phyloP scores from a whole-genome alignment of 306 rosid species.

The Morella rubra region DNA sequence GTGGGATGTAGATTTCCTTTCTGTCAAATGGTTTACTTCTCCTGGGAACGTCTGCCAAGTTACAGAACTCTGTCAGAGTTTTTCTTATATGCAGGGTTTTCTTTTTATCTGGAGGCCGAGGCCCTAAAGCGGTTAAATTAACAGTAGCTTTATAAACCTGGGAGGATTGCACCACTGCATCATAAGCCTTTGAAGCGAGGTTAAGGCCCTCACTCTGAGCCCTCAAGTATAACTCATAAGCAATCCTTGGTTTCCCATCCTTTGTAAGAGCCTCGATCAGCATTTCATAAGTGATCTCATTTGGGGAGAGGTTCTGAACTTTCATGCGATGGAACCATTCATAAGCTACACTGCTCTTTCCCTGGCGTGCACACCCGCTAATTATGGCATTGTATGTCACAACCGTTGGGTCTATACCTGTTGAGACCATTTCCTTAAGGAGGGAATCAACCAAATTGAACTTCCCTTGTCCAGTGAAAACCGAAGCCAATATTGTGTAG shows the following conservation, averaged over 20 bases:
- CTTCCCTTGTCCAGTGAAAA: conserved; percentile 81
- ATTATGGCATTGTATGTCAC: conserved; percentile 90
- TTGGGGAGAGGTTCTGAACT: conserved; percentile 64
- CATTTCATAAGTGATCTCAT: conserved; percentile 75
- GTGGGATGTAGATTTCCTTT: conserved; percentile 34
- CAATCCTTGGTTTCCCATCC: conserved; percentile 85
- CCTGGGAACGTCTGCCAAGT: conserved; percentile 39
- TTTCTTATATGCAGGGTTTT: conserved; percentile 37
- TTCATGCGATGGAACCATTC: conserved; percentile 94
- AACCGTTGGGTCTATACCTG: conserved; percentile 67
- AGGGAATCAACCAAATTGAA: conserved; percentile 70
- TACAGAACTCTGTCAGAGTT: conserved; percentile 38
- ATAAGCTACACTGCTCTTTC: conserved; percentile 67
- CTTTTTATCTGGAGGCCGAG: conserved; percentile 60
- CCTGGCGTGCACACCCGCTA: conserved; percentile 66
- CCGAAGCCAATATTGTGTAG: conserved; percentile 87
- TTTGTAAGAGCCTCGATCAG: conserved; percentile 84
- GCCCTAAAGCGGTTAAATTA: conserved; percentile 56
- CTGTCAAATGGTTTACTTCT: conserved; percentile 43
- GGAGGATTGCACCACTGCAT: conserved; percentile 58
- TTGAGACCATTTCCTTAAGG: conserved; percentile 61
- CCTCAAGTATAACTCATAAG: conserved; percentile 68
- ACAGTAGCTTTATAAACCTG: conserved; percentile 48
- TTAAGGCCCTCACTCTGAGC: conserved; percentile 64
- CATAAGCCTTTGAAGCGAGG: conserved; percentile 74